Conservation (phyloP, 2,329 filamentous ascomycete species). For the Zymoseptoria brevis region DNA sequence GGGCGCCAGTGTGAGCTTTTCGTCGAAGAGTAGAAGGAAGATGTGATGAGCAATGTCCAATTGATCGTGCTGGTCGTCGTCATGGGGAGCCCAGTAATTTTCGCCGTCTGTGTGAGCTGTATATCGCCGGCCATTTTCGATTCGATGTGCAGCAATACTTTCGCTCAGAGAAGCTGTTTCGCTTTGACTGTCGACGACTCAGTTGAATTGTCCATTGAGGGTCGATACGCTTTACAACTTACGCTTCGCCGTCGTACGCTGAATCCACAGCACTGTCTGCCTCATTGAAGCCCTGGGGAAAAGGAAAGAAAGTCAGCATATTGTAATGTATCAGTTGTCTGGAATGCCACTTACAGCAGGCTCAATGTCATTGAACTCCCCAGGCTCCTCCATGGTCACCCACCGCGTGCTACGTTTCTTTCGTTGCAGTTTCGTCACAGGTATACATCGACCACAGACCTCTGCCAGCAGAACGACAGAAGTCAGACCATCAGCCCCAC, state of each 20-base stretch:
- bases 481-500: neutral
- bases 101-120: slow-evolving; percentile 24
- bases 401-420: neutral
- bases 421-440: neutral
- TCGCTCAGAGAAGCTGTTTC: slow-evolving; percentile 8
- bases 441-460: neutral
- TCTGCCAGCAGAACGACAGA: neutral
- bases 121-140: slow-evolving; percentile 30
- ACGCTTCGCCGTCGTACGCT: slow-evolving; percentile 7
- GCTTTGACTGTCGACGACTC: slow-evolving; percentile 1
- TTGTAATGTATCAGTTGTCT: neutral
- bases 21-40: slow-evolving; percentile 27
- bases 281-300: neutral
- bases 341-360: neutral
- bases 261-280: slow-evolving; percentile 2
- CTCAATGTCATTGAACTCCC: neutral
- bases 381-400: neutral
- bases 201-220: neutral
- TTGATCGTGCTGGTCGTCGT: slow-evolving; percentile 18
- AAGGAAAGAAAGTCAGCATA: neutral
- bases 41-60: slow-evolving; percentile 40
- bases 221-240: neutral
- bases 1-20: slow-evolving; percentile 24
- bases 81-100: slow-evolving; percentile 31
- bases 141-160: slow-evolving; percentile 18